Conservation (phyloP, 805 yeast genomes). For the Komagataella ulmi region DNA sequence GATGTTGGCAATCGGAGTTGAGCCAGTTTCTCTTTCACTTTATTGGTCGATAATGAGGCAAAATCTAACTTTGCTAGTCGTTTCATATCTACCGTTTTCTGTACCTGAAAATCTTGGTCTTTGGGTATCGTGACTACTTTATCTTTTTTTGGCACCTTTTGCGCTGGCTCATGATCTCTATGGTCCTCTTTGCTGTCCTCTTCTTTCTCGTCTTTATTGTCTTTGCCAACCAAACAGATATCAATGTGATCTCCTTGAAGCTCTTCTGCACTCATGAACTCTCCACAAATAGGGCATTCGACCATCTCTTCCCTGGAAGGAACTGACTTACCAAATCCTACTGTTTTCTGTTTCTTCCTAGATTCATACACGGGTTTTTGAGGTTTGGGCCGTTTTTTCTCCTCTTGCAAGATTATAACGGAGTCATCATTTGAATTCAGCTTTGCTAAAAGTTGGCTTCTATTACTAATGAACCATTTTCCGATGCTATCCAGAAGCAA, state of each 20-base stretch:
- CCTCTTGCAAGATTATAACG: not conserved
- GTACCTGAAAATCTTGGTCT: constrained; percentile 17
- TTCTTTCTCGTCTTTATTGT: not conserved
- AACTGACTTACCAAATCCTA: not conserved
- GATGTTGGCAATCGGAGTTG: constrained; percentile 39
- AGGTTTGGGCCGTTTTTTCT: not conserved
- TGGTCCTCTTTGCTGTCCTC: constrained; percentile 3
- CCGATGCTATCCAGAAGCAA: constrained; percentile 62
- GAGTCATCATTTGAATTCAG: constrained; percentile 7
- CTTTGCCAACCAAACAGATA: constrained; percentile 32
- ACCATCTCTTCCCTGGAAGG: constrained; percentile 16
- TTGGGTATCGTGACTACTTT: constrained; percentile 3
- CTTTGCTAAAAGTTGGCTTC: constrained; percentile 23
- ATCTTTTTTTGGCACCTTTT: not conserved
- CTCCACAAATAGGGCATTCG: constrained; percentile 57
- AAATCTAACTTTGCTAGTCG: constrained; percentile 56
- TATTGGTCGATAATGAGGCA: constrained; percentile 39
- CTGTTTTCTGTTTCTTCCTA: constrained; percentile 3
- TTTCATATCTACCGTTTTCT: constrained; percentile 9
- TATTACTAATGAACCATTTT: constrained; percentile 30
- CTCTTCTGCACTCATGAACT: constrained; percentile 36
- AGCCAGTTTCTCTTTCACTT: constrained; percentile 46
- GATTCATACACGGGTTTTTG: not conserved
- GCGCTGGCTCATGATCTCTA: constrained; percentile 3
- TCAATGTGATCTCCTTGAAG: constrained; percentile 53